Evolutionary conservation across 176 grass and related monocot species (phyloP), one percentile per base, ranked within the genome.

Genomic region (Bromus sterilis): DNA sequence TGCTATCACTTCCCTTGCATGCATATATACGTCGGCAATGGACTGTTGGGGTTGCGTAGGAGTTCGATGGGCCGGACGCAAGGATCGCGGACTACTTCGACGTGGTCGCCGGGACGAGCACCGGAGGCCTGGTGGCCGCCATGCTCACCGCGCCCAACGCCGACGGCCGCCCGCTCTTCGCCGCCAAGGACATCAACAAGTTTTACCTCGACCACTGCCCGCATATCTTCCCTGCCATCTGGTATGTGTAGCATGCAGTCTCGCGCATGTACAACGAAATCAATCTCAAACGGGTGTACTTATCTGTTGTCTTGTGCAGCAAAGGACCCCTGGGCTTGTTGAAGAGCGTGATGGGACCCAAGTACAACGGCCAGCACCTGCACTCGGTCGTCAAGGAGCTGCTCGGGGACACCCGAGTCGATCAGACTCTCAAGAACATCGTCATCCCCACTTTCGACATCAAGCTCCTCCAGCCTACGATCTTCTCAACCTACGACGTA

Each of bases 51-150:
- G 24, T 14, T 11, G 70, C 14, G n/a, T 26, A 86, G 81, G 58
- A 67, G 75, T 4, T 88, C 0, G 81, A 88, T 6, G 86, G 75
- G 0, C 35, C 43, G 2, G 67, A 59, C 1, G 48, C 1, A 5
- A 74, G 86, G 46, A 23, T 97, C 8, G 70, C 88, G 2, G 88
- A 97, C 58, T 97, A 97, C 53, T 97, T 97, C 69, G 94, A 97
- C 37, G 85, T 97, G 32, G 71, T 97, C 21, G 81, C 88, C n/a
- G 91, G 91, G 56, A 97, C 82, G 15, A 91, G 89, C 86, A 97
- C 89, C 11, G 91, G 89, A 0, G 86, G 81, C 2, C 75, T 88
- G 9, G 86, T 88, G 1, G 66, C 86, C 0, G 67, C 81, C 29
- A 88, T 88, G 86, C 86, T 88, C 75, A 48, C 75, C 2, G 46